A percentile compares a stretch with the other conserved stretches of the same genome.
Evolutionary conservation across 306 rosid genomes (phyloP).

Genomic region (Vigna hirtella): DNA sequence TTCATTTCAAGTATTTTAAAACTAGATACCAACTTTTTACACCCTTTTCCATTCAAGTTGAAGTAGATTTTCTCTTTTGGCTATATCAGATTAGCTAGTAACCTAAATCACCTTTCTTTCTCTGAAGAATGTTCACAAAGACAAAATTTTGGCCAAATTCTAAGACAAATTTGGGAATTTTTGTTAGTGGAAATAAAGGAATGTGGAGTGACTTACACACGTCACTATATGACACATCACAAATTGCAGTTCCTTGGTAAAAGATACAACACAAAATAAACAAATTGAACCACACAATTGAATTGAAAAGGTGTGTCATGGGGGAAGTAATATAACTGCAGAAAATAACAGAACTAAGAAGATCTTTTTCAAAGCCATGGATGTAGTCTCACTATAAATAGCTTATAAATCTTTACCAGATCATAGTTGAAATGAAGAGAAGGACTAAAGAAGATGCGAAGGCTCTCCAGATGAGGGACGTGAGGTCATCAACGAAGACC

Average conservation of each 20-base stretch:
- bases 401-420: too few species aligned
- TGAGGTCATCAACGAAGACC: too few species aligned
- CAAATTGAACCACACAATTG: constrained; percentile 4
- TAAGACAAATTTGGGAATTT: constrained; percentile 12
- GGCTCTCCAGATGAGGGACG: too few species aligned
- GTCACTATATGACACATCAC: background rate
- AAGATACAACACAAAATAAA: constrained; percentile 12
- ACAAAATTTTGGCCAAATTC: constrained; percentile 17
- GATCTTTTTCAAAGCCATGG: too few species aligned
- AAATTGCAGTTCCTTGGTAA: background rate
- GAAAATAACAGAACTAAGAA: too few species aligned
- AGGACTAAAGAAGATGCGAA: too few species aligned
- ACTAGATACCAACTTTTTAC: too few species aligned
- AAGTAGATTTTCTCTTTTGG: background rate
- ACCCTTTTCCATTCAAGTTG: background rate
- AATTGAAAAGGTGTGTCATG: background rate
- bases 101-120: too few species aligned
- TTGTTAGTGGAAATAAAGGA: constrained; percentile 16
- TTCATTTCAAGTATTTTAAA: too few species aligned
- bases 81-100: constrained; percentile 19
- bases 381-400: too few species aligned
- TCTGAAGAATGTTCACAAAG: background rate
- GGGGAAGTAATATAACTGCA: too few species aligned
- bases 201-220: background rate
- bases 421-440: too few species aligned